Base-by-base conservation (phyloP, 2,329 filamentous ascomycete genomes). In the Trichophyton verrucosum region DNA sequence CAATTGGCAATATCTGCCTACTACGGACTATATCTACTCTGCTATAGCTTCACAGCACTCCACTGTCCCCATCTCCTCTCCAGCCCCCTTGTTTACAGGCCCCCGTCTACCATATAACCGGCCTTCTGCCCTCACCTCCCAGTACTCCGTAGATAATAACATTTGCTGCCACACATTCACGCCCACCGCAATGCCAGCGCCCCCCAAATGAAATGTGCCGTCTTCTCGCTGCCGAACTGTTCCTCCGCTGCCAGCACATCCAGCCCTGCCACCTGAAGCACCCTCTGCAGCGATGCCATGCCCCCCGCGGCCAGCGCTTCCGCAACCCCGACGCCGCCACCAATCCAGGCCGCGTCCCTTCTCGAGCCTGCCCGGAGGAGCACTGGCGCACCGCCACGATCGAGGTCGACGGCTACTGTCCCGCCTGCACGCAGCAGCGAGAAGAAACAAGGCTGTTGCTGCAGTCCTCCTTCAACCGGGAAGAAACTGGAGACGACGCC, bases 161-260 rank as follows among this genome's bases (percentile, higher is more conserved):
- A 20, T 20, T 20, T 20, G 20, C 20, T 20, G 20, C 20, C 20
- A 20, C 24, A 27, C 24, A 6, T 5, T 27, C 24, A 27, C 63
- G 62, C 63, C 64, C 65, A 64, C 61, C 64, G 65, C 65, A 62
- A 60, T 17, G 44, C 20, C 33, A 36, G 33, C 6, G 7, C 8
- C 2, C 44, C 7, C 20, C 20, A 20, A 24, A 66, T 66, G 64
- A 20, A 24, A 66, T 66, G 64, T 66, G 64, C 60, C 15, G 57
- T 51, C 57, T 61, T 38, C 58, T 59, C 22, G 46, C 60, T 15
- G 17, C 58, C 17, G 64, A 65, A 58, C 55, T 20, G 13, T 66
- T 61, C 57, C 22, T 30, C 5, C 5, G 22, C 24, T 66, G 64
- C 58, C 42, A 57, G 3, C 63, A 64, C 38, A 57, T n/a, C 3